Conservation (phyloP, 1,284 basidiomycete genomes). For the Macrocybe sp. region DNA sequence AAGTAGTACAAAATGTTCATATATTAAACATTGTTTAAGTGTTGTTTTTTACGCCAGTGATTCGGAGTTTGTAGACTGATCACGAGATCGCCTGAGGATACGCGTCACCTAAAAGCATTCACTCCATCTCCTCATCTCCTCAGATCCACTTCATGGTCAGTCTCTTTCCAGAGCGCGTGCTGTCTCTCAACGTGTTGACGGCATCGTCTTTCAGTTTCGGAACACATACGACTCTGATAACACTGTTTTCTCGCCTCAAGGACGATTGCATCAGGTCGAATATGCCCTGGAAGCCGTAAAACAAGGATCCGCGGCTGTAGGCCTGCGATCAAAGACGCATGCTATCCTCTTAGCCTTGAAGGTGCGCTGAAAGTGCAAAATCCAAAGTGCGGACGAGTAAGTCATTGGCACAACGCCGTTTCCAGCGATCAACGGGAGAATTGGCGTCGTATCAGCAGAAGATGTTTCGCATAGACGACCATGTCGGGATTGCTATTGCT, state of each 20-base stretch:
- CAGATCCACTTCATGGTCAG: conserved; percentile 7
- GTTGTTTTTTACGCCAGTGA: not conserved
- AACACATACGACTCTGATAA: conserved; percentile 97
- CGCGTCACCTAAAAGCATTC: conserved; percentile 29
- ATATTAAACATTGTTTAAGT: not conserved
- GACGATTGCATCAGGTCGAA: conserved; percentile 92
- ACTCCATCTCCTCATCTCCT: conserved; percentile 10
- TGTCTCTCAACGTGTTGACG: conserved; percentile 14
- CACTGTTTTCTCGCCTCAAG: conserved; percentile 93
- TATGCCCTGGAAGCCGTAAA: conserved; percentile 99
- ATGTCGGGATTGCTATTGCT: conserved; percentile 98
- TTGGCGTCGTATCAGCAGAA: conserved; percentile 99
- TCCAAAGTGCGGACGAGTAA: not conserved
- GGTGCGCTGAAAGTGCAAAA: conserved; percentile 34
- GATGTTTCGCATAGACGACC: conserved; percentile 99
- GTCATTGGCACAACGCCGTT: not conserved
- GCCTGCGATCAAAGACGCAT: conserved; percentile 93
- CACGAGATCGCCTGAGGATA: conserved; percentile 8
- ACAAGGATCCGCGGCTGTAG: conserved; percentile 98
- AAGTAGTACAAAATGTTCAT: not conserved
- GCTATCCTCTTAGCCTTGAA: conserved; percentile 92
- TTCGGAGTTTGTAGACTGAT: conserved; percentile 1
- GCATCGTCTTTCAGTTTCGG: conserved; percentile 59
- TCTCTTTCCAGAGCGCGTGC: conserved; percentile 12
- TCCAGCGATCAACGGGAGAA: conserved; percentile 96